A percentile compares a stretch with the other conserved stretches of the same genome.
These are phyloP conservation scores for Amanita rubescens DNA, from an alignment of 768 basidiomycete species.

Conservation along the genomic window DNA sequence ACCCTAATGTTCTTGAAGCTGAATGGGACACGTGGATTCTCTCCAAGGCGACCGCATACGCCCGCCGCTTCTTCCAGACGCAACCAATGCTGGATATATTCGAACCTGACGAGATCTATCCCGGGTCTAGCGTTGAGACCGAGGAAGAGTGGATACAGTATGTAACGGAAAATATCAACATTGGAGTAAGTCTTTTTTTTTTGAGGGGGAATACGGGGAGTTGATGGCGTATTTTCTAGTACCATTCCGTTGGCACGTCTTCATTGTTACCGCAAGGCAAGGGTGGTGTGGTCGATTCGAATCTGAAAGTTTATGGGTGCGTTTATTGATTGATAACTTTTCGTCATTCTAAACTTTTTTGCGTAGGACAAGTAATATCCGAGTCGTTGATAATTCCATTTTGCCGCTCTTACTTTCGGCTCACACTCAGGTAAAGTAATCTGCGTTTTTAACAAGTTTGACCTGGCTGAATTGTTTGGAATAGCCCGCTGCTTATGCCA, in stretches of 20 bases:
- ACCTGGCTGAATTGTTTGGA: neutral
- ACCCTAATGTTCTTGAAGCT: conserved; percentile 22
- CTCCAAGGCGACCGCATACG: conserved; percentile 24
- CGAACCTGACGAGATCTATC: conserved; percentile 22
- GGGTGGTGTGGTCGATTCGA: conserved; percentile 20
- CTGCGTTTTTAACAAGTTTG: too few relatives aligned
- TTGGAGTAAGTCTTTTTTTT: neutral
- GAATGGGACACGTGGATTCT: conserved; percentile 27
- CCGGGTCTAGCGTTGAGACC: conserved; percentile 13
- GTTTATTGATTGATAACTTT: neutral
- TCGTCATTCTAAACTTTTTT: too few relatives aligned
- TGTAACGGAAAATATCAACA: neutral
- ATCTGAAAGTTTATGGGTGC: conserved; percentile 4
- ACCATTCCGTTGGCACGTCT: conserved; percentile 21
- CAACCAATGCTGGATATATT: conserved; percentile 22
- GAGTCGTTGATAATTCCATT: conserved; percentile 39
- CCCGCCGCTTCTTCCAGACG: conserved; percentile 24
- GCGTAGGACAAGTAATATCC: conserved; percentile 37
- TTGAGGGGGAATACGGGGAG: neutral
- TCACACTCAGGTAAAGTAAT: conserved; percentile 24
- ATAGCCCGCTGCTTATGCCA: conserved; percentile 19
- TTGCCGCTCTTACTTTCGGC: conserved; percentile 32
- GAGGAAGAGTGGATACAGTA: conserved; percentile 7
- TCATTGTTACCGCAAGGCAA: conserved; percentile 22
- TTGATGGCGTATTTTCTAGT: neutral